Evolutionary conservation across 2,329 filamentous ascomycete genomes (phyloP), one percentile per base, ranked within the genome.

Genomic region (Monosporascus sp.): DNA sequence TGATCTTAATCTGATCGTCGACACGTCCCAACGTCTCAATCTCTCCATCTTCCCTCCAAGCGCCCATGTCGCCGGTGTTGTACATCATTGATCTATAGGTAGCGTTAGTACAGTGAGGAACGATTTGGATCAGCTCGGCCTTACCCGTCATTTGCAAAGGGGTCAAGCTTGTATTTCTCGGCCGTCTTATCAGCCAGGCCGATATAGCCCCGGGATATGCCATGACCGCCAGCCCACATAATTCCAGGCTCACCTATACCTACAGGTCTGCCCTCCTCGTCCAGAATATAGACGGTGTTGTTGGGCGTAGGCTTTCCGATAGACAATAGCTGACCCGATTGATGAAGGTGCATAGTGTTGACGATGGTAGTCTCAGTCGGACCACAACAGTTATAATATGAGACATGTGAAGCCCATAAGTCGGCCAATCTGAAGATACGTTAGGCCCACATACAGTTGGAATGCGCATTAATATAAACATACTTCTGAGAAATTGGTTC

Each of bases 1-100:
- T 82, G 62, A 85, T 75, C 66, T 85, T 85, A 55, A 85, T 78
- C 61, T 85, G 82, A 55, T 84, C 81, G 59, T 85, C 82, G n/a
- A 73, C 73, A 37, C 82, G 76, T 3, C 82, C 81, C 36, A 82
- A 73, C 22, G 78, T 80, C 44, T 81, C 73, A 38, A 85, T 70
- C 26, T 72, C 74, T 11, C 82, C 81, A 59, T 82, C 76, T 2
- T 70, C 62, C 38, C 72, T 71, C 81, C 81, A 84, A 14, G 73
- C 71, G 19, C 77, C 80, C 22, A 85, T 71, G 58, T 85, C 82
- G 7, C 82, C 82, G 2, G 82, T 85, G 60, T 82, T 81, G 67
- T 82, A 85, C 77, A 84, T 83, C 58, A 70, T 70, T 2, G 68
- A 70, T 3, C 74, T 77, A 44, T 37, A 47, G 9, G 26, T 19